These are phyloP conservation scores for Hymenoscyphus salicellus DNA, from an alignment of 2,329 filamentous ascomycete species.

Conservation along the genomic window DNA sequence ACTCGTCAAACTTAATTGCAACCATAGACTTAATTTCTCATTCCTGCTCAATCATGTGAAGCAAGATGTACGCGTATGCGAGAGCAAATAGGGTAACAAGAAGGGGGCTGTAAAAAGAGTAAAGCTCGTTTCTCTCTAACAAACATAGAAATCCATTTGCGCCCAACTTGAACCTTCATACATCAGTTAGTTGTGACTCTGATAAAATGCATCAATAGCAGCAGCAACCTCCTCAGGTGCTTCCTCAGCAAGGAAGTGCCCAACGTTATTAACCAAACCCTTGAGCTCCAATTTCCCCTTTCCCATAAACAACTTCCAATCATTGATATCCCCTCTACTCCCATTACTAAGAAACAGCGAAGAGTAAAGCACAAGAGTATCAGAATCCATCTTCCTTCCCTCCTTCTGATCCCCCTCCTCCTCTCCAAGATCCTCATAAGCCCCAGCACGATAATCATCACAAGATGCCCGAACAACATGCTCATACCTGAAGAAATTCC, in stretches of 20 bases:
- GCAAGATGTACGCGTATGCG: no score
- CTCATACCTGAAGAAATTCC: constrained; percentile 40
- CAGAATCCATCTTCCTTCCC: constrained; percentile 43
- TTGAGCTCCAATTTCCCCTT: constrained; percentile 32
- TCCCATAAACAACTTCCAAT: constrained; percentile 46
- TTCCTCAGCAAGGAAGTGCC: constrained; percentile 48
- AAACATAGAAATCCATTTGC: no score
- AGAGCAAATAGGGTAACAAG: no score
- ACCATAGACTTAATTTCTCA: no score
- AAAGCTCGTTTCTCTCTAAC: no score
- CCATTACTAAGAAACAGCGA: constrained; percentile 39
- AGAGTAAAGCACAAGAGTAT: constrained; percentile 45
- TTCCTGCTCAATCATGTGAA: no score
- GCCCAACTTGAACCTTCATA: no score
- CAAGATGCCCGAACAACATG: constrained; percentile 44
- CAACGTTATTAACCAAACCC: constrained; percentile 38
- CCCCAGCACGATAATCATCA: constrained; percentile 47
- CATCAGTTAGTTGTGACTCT: not conserved
- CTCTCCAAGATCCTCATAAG: constrained; percentile 41
- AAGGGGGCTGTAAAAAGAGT: no score
- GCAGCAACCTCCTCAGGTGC: constrained; percentile 38
- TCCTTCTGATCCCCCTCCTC: constrained; percentile 45
- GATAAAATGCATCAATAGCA: constrained; percentile 22
- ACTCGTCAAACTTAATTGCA: no score
- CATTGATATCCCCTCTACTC: constrained; percentile 41